Percentiles rank a stretch among this genome's conserved stretches.
These are phyloP conservation scores for Alternaria burnsii DNA, from an alignment of 2,329 filamentous ascomycete species.

Conservation along the genomic window DNA sequence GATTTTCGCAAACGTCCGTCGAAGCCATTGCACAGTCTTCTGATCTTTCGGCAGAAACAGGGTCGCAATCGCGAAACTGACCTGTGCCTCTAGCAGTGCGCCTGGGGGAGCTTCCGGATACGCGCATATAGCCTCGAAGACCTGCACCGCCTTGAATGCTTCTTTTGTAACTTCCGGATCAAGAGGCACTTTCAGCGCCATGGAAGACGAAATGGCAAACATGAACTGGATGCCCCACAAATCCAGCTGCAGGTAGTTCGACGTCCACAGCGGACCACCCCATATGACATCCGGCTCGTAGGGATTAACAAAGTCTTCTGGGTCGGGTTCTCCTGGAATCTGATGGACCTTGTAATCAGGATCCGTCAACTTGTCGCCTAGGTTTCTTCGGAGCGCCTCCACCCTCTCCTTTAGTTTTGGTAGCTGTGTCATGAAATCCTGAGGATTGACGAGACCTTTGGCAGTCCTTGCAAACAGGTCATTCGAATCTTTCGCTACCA, in stretches of 20 bases:
- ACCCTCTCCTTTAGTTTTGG: slow-evolving; percentile 54
- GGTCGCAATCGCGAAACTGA: slow-evolving; percentile 76
- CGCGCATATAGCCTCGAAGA: slow-evolving; percentile 79
- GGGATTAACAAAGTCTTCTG: slow-evolving; percentile 76
- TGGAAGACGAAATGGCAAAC: slow-evolving; percentile 77
- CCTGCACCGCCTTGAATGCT: slow-evolving; percentile 75
- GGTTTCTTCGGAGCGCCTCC: slow-evolving; percentile 55
- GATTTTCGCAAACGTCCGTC: slow-evolving; percentile 78
- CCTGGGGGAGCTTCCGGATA: slow-evolving; percentile 77
- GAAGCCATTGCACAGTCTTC: slow-evolving; percentile 79
- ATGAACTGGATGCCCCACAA: slow-evolving; percentile 82
- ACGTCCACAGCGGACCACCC: slow-evolving; percentile 72
- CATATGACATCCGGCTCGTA: slow-evolving; percentile 73
- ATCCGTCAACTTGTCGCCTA: slow-evolving; percentile 70
- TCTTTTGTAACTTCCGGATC: slow-evolving; percentile 65
- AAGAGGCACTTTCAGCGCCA: slow-evolving; percentile 61
- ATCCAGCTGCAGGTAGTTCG: slow-evolving; percentile 79
- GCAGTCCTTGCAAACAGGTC: slow-evolving; percentile 75
- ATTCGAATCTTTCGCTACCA: slow-evolving; percentile 83
- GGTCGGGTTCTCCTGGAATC: slow-evolving; percentile 64
- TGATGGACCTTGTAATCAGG: slow-evolving; percentile 69
- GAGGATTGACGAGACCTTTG: slow-evolving; percentile 68
- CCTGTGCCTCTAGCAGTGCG: slow-evolving; percentile 75
- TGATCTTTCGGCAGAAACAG: slow-evolving; percentile 81
- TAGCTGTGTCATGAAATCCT: slow-evolving; percentile 71